A percentile compares a stretch with the other conserved stretches of the same genome.
phyloP scores from a whole-genome alignment of 192 early-diverging fungal genomes.

The Coemansia reversa region DNA sequence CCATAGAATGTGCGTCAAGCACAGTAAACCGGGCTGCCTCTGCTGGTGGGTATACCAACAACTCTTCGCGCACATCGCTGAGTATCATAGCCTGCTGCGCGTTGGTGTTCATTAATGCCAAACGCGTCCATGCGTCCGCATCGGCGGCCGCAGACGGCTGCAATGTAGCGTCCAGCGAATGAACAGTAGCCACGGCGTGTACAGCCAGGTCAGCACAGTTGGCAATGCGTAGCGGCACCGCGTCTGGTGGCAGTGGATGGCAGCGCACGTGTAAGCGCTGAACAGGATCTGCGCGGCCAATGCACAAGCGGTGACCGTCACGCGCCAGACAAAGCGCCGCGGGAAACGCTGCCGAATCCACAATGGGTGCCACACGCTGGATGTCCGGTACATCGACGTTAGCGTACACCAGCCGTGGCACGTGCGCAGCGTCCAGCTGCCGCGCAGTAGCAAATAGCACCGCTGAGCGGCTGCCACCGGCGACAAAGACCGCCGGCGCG shows the following conservation, averaged over 20 bases:
- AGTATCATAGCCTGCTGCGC: constrained; percentile 10
- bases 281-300: constrained; percentile 78
- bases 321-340: constrained; percentile 67
- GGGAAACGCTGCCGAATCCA: constrained; percentile 44
- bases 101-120: constrained; percentile 14
- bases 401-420: constrained; percentile 75
- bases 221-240: constrained; percentile 67
- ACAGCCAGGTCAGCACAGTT: constrained; percentile 57
- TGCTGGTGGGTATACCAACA: constrained; percentile 9
- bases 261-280: constrained; percentile 82
- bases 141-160: not conserved
- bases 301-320: constrained; percentile 52
- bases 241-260: constrained; percentile 60
- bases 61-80: not conserved
- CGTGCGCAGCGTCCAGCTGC: constrained; percentile 1
- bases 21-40: constrained; percentile 59
- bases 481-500: constrained; percentile 68
- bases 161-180: constrained; percentile 22
- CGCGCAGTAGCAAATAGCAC: constrained; percentile 62
- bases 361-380: constrained; percentile 64
- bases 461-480: constrained; percentile 80
- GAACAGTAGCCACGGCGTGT: constrained; percentile 65
- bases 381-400: constrained; percentile 77
- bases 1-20: constrained; percentile 72
- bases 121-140: constrained; percentile 5